Base-by-base conservation (phyloP, 2,329 filamentous ascomycete species). In the Aspergillus awamori region DNA sequence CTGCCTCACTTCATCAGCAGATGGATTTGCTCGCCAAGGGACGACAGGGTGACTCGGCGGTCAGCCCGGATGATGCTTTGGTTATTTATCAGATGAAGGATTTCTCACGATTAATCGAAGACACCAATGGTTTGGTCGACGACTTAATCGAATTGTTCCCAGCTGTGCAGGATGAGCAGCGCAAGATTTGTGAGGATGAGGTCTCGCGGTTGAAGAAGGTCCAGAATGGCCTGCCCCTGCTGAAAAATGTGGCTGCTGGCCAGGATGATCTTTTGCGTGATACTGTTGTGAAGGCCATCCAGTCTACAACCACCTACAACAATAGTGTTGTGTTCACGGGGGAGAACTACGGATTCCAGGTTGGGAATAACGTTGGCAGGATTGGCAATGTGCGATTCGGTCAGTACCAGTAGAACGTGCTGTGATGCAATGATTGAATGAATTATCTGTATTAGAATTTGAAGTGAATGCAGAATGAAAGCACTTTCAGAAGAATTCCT, bases 61-160 rank as follows among this genome's bases (percentile, higher is more conserved):
- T 30, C 5, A 30, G 51, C 2, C 17, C 17, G 2, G 22, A 5
- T 17, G 3, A 5, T 8, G 30, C 24, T 4, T 22, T 28, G 49
- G 30, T 24, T 7, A 20, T 59, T 11, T 59, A 59, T 17, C 10
- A 59, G 13, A 33, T 49, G 41, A 55, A 49, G 52, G 41, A 48
- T 20, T 59, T 59, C 45, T 49, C 51, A 11, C 51, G 58, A 6
- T n/a, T 59, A 22, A 59, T 59, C 5, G 33, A 59, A 22, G 58
- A 59, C 22, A 59, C 36, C 4, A 22, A n/a, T 20, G 22, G 49
- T 28, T 10, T 59, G 30, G 58, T 59, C 11, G 24, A 55, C 20
- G 52, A 48, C 5, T 47, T 59, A 30, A 24, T 45, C 8, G 33
- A 59, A 8, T 43, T 55, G 8, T 59, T 59, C 22, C 58, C 58